phyloP scores from a whole-genome alignment of 1,284 basidiomycete species.

The Stygiomarasmius scandens region DNA sequence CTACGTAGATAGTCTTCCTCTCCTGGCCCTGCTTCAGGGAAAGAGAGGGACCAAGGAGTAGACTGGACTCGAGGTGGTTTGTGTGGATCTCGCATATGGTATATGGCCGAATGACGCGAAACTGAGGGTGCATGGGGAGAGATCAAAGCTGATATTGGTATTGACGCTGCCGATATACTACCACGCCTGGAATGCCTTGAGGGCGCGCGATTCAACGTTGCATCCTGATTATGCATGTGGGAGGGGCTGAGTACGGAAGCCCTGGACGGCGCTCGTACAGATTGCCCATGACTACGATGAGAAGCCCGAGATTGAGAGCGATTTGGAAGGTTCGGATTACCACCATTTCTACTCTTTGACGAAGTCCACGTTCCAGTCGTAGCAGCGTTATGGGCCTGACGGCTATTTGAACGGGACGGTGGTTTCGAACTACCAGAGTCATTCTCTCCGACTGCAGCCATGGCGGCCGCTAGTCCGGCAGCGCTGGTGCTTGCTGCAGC shows the following conservation, averaged over 20 bases:
- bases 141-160: conserved; percentile 74
- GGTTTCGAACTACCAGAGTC: conserved; percentile 18
- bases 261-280: conserved; percentile 32
- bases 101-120: conserved; percentile 49
- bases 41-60: conserved; percentile 63
- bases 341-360: conserved; percentile 35
- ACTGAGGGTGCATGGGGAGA: conserved; percentile 77
- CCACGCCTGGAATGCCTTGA: conserved; percentile 25
- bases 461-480: conserved; percentile 6
- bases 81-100: conserved; percentile 79
- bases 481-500: conserved; percentile 39
- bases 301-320: conserved; percentile 24
- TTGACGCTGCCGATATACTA: conserved; percentile 66
- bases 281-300: conserved; percentile 23
- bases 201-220: conserved; percentile 9
- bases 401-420: conserved; percentile 16
- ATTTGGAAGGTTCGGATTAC: conserved; percentile 8
- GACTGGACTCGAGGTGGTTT: conserved; percentile 58
- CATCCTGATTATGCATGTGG: not conserved
- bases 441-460: conserved; percentile 13
- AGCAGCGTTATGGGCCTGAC: conserved; percentile 33
- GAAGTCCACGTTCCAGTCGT: conserved; percentile 60
- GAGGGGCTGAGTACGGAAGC: conserved; percentile 21
- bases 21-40: conserved; percentile 29
- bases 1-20: conserved; percentile 20